These are phyloP conservation scores for Phaseolus coccineus DNA, from an alignment of 331 rosid genomes.

Conservation along the genomic window DNA sequence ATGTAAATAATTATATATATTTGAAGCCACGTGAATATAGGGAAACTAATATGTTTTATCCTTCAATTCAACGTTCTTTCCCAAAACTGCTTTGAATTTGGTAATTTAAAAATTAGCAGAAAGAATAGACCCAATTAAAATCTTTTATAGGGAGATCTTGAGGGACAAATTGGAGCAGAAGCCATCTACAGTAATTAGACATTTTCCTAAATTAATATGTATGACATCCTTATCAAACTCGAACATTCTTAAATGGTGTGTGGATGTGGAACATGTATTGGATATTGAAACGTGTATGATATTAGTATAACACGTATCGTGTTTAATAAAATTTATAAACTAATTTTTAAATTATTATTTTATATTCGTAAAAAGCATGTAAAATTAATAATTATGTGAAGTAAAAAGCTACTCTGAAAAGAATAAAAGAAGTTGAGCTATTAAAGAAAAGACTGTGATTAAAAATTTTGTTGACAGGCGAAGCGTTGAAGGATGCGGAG, in stretches of 20 bases:
- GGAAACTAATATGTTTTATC: neutral
- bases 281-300: too few relatives aligned
- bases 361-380: too few relatives aligned
- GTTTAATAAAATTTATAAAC: too few relatives aligned
- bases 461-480: constrained; percentile 53
- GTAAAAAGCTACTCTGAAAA: too few relatives aligned
- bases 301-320: too few relatives aligned
- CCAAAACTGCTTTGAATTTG: neutral
- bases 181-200: constrained; percentile 30
- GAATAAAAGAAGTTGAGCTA: too few relatives aligned
- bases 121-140: constrained; percentile 10
- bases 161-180: constrained; percentile 11
- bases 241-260: too few relatives aligned
- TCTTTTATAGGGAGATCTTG: neutral
- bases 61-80: neutral
- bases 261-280: too few relatives aligned
- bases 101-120: neutral
- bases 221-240: too few relatives aligned
- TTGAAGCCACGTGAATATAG: neutral
- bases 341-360: too few relatives aligned
- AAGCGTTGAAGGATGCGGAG: constrained; percentile 65
- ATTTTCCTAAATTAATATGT: constrained; percentile 32
- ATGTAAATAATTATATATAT: neutral
- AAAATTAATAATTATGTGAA: too few relatives aligned
- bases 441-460: neutral